Evolutionary conservation across 139 green algal genomes (phyloP).

Genomic region (Chlorella sp.): DNA sequence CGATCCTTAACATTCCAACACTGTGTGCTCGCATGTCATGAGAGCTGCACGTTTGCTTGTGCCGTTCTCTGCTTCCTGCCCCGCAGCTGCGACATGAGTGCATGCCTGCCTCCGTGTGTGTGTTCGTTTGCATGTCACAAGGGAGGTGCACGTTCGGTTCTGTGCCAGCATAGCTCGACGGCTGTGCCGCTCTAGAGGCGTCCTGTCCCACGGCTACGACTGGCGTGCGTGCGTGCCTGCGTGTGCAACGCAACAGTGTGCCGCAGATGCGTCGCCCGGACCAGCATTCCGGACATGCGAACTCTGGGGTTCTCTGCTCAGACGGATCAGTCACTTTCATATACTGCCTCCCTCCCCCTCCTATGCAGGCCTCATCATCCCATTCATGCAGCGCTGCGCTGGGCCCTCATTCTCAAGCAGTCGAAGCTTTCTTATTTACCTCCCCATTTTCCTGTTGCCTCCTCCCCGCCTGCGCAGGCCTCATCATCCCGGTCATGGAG

Average conservation of each 20-base stretch:
- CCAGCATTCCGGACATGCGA: no score
- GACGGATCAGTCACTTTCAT: no score
- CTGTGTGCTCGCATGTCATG: neutral
- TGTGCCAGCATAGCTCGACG: no score
- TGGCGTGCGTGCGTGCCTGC: neutral
- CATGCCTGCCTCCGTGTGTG: no score
- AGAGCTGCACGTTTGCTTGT: neutral
- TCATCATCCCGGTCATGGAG: conserved; percentile 84
- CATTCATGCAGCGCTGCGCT: conserved; percentile 83
- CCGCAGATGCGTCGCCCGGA: no score
- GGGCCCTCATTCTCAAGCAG: conserved; percentile 45
- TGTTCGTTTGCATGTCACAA: neutral
- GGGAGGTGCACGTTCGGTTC: neutral
- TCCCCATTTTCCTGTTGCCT: no score
- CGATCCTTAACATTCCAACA: no score
- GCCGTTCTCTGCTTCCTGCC: neutral
- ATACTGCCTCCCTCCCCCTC: no score
- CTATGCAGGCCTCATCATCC: conserved; percentile 69
- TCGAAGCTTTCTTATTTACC: no score
- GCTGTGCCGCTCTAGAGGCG: neutral
- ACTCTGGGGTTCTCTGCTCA: no score
- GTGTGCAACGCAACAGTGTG: no score
- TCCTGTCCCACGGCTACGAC: neutral
- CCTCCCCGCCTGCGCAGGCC: no score
- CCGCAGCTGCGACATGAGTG: neutral